Conservation (phyloP, 176 grass and related monocot species). For the maize (Zea mays) region DNA sequence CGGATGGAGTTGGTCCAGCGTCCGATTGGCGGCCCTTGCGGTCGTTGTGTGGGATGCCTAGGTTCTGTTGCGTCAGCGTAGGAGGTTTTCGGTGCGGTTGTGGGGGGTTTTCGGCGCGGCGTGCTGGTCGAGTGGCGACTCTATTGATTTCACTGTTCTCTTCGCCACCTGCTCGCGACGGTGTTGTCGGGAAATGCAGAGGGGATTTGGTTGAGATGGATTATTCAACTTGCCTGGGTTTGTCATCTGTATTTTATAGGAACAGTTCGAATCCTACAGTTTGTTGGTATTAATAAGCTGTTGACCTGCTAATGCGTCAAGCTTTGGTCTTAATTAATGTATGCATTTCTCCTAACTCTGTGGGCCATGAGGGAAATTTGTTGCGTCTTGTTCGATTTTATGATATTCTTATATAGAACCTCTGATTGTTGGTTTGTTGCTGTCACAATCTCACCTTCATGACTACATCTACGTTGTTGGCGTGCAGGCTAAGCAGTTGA, state of each 20-base stretch:
- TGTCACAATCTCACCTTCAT: background rate
- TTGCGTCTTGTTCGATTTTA: background rate
- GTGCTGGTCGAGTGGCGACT: background rate
- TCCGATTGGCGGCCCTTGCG: slow-evolving; percentile 7
- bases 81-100: background rate
- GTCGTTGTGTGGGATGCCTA: background rate
- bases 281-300: background rate
- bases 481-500: slow-evolving; percentile 61
- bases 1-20: background rate
- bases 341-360: background rate
- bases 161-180: background rate
- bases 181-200: background rate
- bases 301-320: background rate
- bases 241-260: background rate
- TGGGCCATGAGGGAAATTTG: background rate
- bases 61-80: background rate
- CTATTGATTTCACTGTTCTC: background rate
- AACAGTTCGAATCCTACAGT: background rate
- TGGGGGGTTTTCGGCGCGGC: background rate
- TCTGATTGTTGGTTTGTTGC: background rate
- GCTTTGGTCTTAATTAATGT: background rate
- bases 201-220: background rate
- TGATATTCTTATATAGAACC: background rate
- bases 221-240: background rate
- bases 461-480: background rate